These are phyloP conservation scores for Allomyces javanicus DNA, from an alignment of 192 early-diverging fungal genomes.

Conservation along the genomic window DNA sequence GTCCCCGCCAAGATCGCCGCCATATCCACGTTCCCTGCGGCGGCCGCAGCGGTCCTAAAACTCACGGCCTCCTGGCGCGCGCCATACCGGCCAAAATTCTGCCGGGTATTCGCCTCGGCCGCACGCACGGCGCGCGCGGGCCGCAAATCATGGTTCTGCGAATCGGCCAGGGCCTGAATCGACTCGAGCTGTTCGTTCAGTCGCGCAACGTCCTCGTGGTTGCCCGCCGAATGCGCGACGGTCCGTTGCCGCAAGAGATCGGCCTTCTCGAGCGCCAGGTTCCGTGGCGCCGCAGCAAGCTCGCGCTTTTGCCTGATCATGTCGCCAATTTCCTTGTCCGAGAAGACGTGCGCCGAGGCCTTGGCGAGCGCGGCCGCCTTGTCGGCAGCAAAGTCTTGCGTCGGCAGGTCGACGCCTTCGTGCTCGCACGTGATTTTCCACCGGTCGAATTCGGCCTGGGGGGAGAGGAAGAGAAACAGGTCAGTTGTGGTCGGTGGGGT, in stretches of 20 bases:
- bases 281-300: slow-evolving; percentile 2
- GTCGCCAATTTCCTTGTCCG: slow-evolving; percentile 10
- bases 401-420: slow-evolving; percentile 7
- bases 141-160: too few species aligned
- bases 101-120: neutral
- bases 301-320: slow-evolving; percentile 10
- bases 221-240: slow-evolving; percentile 2
- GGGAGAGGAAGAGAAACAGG: too few species aligned
- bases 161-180: slow-evolving; percentile 3
- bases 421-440: slow-evolving; percentile 1
- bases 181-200: slow-evolving; percentile 5
- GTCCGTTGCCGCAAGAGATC: slow-evolving; percentile 3
- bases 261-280: slow-evolving; percentile 5
- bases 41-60: too few species aligned
- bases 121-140: neutral
- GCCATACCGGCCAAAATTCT: neutral
- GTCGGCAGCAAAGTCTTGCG: neutral
- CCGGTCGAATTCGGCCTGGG: slow-evolving; percentile 2
- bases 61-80: too few species aligned
- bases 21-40: slow-evolving; percentile 4
- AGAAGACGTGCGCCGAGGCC: slow-evolving; percentile 4
- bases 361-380: slow-evolving; percentile 1
- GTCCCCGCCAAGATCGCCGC: slow-evolving; percentile 6
- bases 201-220: slow-evolving; percentile 2
- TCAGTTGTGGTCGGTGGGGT: too few species aligned